Conservation (phyloP, 768 basidiomycete genomes). For the Harrya chromipes region DNA sequence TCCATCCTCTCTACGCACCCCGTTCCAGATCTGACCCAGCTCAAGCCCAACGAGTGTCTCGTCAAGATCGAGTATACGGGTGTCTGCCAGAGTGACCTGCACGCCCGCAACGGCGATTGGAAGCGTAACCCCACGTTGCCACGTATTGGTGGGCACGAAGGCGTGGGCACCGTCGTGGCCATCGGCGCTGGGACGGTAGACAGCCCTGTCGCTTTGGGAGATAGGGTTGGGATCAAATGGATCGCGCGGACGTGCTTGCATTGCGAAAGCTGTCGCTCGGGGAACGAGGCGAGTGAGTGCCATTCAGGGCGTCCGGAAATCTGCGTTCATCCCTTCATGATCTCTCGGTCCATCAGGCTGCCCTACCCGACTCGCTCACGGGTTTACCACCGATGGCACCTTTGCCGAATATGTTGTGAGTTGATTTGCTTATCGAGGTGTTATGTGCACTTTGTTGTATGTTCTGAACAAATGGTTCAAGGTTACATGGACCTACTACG, state of each 20-base stretch:
- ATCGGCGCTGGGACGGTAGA: conserved; percentile 35
- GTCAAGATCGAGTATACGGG: conserved; percentile 42
- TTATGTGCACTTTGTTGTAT: neutral
- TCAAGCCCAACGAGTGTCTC: conserved; percentile 29
- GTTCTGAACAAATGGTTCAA: conserved; percentile 6
- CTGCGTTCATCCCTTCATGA: no score
- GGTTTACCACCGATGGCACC: conserved; percentile 44
- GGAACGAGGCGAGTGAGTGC: conserved; percentile 32
- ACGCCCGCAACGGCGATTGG: conserved; percentile 41
- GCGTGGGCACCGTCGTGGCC: conserved; percentile 44
- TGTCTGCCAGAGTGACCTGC: conserved; percentile 44
- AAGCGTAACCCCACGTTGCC: conserved; percentile 24
- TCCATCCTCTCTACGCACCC: conserved; percentile 15
- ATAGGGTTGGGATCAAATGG: conserved; percentile 45
- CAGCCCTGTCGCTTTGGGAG: conserved; percentile 35
- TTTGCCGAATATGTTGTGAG: conserved; percentile 43
- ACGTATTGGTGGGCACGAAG: conserved; percentile 44
- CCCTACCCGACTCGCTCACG: conserved; percentile 10
- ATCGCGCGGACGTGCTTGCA: conserved; percentile 37
- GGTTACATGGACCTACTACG: conserved; percentile 36
- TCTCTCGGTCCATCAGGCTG: conserved; percentile 11
- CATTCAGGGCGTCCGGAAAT: no score
- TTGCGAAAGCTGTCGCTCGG: conserved; percentile 40
- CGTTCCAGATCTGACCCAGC: conserved; percentile 13
- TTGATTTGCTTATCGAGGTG: conserved; percentile 30